Evolutionary conservation across 139 green algal genomes (phyloP).

Genomic region (Picochlorum sp.): DNA sequence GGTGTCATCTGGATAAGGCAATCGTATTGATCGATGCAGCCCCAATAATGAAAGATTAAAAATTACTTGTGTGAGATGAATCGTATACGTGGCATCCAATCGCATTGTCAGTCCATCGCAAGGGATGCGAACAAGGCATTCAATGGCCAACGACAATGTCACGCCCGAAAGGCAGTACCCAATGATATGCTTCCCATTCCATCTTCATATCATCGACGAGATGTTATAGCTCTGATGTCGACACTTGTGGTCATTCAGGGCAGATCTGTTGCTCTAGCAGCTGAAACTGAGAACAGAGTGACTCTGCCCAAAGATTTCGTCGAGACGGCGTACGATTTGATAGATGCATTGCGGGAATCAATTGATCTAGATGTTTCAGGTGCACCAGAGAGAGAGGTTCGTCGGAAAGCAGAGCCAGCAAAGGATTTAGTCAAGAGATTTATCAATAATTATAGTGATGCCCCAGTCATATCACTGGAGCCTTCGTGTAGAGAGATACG

Average conservation of each 20-base stretch:
- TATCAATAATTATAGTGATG: conserved; percentile 17
- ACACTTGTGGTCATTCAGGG: background rate
- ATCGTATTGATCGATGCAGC: too few relatives aligned
- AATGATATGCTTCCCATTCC: too few relatives aligned
- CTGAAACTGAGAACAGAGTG: background rate
- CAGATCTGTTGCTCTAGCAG: conserved; percentile 1
- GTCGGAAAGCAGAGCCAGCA: conserved; percentile 27
- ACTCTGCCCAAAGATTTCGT: conserved; percentile 21
- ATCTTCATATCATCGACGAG: background rate
- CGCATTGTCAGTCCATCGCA: too few relatives aligned
- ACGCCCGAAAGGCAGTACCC: too few relatives aligned
- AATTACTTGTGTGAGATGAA: too few relatives aligned
- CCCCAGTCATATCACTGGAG: conserved; percentile 6
- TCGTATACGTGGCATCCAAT: too few relatives aligned
- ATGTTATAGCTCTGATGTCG: background rate
- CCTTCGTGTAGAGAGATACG: conserved; percentile 9
- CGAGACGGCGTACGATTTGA: conserved; percentile 16
- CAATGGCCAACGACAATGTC: too few relatives aligned
- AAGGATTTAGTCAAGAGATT: conserved; percentile 27
- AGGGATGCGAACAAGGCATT: too few relatives aligned
- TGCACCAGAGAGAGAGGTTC: conserved; percentile 33
- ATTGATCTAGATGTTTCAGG: conserved; percentile 30
- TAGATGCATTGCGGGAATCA: conserved; percentile 30
- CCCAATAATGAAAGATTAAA: too few relatives aligned
- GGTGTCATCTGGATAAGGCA: too few relatives aligned